Base-by-base conservation (phyloP, 2,329 filamentous ascomycete genomes). In the Diplodia seriata region DNA sequence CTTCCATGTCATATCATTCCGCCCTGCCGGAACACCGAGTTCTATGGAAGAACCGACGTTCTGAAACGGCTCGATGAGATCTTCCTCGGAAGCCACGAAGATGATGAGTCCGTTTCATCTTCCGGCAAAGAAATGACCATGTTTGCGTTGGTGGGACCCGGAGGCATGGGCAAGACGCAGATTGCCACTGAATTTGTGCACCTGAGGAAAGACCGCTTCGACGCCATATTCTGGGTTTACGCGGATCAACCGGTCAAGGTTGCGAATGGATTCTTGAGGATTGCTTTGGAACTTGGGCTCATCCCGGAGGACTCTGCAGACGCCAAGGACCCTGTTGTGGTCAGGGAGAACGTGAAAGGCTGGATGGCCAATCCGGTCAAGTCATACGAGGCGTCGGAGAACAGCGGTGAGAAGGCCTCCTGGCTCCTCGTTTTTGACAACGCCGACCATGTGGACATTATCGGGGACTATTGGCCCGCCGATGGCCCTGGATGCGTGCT, bases 111-210 rank as follows among this genome's bases (percentile, higher is more conserved):
- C 2, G 20, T 11, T 11, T 47, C 20, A 20, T 59, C 36, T 2
- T 55, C 53, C 12, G 36, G 55, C 1, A 29, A 59, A 5, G 36
- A 43, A n/a, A 7, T 43, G 1, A 47, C 36, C 36, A 47, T 29
- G 36, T 51, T 69, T 26, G 61, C 73, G 1, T 56, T 75, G 40
- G 70, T 66, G 40, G 71, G 73, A 5, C 71, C 74, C n/a, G 72
- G 73, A 38, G 74, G 73, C 3, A 73, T 75, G 47, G 72, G 73
- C 64, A 75, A 75, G 69, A 74, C 73, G 36, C 72, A 75, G 69
- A 67, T 75, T 7, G 71, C 70, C 20, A 71, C 73, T 0, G 71
- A 74, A 66, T 75, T 73, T 54, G 71, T 70, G 9, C 31, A 51
- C 18, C 14, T 20, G 4, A 23, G 14, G 8, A 43, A 40, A 5